Evolutionary conservation across 129 eudicot species (phyloP), one percentile per base, ranked within the genome.

Genomic region (Flaveria trinervia): DNA sequence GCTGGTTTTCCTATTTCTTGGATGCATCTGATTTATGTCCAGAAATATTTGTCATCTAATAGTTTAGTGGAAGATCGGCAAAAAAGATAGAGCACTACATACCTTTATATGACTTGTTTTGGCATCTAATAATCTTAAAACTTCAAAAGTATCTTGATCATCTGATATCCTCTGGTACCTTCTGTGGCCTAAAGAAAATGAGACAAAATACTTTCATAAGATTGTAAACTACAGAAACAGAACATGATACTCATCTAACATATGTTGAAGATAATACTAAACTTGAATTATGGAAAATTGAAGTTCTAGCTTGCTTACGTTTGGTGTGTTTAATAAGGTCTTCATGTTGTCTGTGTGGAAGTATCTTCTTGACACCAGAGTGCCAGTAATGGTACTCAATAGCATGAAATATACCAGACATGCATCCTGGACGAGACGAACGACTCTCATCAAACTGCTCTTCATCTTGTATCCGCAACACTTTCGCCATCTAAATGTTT

Each of bases 381-480:
- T 61, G 41, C 96, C 95, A 88, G 0, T 75, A 84, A 71, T 89
- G 91, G 74, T 92, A 83, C 81, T 86, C 86, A 66, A 92, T 79
- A 23, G 73, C 81, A 73, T 86, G 92, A 55, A 93, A 73, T 43
- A 93, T 46, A 3, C 89, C 86, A 82, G 89, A 82, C 49, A 88
- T 69, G 75, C 98, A 93, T 25, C 98, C 89, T 2, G 85, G 85
- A 76, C 72, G 68, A 62, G 68, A 30, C 68, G 45, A 16, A 28
- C 4, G 83, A 62, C 23, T 77, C 23, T 80, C 74, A 23, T 84
- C 84, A 26, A 70, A 55, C 54, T 73, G 66, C 12, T 86, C 88
- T 54, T 78, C 80, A 65, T 82, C 76, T 76, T 80, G 83, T 9
- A n/a, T 70, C 84, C 80, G 71, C 52, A 85, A 51, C 70, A 77